Base-by-base conservation (phyloP, 768 basidiomycete genomes). In the Rhizopogon vulgaris region DNA sequence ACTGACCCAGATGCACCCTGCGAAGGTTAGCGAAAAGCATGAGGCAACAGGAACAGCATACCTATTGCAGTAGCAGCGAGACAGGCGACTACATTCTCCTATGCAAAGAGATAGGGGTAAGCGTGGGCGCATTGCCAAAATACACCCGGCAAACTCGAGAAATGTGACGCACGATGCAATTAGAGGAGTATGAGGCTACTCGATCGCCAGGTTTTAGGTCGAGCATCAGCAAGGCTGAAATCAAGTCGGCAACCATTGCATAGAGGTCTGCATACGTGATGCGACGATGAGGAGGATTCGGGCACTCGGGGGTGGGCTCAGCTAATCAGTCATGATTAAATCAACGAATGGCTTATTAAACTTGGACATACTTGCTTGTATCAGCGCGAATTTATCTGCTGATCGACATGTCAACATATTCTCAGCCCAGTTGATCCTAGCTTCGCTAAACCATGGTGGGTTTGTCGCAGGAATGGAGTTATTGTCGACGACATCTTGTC, bases 351-450 rank as follows among this genome's bases (percentile, higher is more conserved):
- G 6, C 36, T 51, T 48, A 49, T 57, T 22, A 22, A 22, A 22
- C 22, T 22, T 22, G 49, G 34, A 81, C 79, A 52, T 65, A 87
- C 85, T 82, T 56, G 79, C 75, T 74, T 87, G 82, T 46, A 90
- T 75, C 54, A 90, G 72, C 2, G 89, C 87, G 4, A 78, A 60
- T 63, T 83, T 84, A 51, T 75, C 69, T 27, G 71, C 63, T 9
- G 79, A 78, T 54, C 83, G 79, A 62, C 73, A 77, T 27, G 71
- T 69, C 36, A 90, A 71, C 79, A 90, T 84, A 61, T 90, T 90
- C 71, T 91, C 87, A 18, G 89, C 86, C 82, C 84, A 90, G 62
- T 90, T 90, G 41, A 90, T 66, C 30, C 67, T 72, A 3, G 87
- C 82, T 47, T 79, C 76, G 25, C 67, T 59, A 68, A 90, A 90